phyloP scores from a whole-genome alignment of 169 alveolate species.

The Besnoitia besnoiti region DNA sequence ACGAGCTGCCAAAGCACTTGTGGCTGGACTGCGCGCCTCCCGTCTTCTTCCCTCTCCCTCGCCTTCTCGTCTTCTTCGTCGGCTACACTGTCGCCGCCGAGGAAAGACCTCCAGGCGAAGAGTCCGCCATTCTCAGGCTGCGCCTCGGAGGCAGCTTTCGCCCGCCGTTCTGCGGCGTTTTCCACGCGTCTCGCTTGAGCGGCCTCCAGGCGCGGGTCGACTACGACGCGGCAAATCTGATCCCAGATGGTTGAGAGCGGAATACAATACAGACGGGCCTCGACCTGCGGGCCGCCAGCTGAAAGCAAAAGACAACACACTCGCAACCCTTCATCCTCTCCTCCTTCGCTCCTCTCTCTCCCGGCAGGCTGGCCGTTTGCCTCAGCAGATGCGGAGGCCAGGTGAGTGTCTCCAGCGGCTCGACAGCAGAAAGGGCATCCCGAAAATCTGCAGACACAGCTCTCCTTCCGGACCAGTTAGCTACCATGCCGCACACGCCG shows the following conservation, averaged over 20 bases:
- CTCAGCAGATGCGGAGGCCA: too few species aligned
- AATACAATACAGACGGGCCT: conserved; percentile 9
- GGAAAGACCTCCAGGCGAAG: background rate
- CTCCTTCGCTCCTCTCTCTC: too few species aligned
- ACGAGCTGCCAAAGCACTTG: conserved; percentile 20
- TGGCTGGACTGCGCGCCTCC: background rate
- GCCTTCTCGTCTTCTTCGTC: conserved; percentile 8
- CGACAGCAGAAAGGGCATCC: too few species aligned
- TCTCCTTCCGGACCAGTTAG: too few species aligned
- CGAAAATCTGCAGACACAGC: too few species aligned
- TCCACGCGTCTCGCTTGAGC: background rate
- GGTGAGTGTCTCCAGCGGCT: too few species aligned
- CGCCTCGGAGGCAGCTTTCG: background rate
- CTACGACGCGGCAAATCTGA: background rate
- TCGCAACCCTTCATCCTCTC: too few species aligned
- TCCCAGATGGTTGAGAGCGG: conserved; percentile 22
- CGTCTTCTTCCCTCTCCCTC: conserved; percentile 1
- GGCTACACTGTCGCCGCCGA: conserved; percentile 1
- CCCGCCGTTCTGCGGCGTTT: background rate
- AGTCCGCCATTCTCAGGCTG: background rate
- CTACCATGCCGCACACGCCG: too few species aligned
- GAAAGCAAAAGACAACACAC: too few species aligned
- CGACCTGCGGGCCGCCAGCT: conserved; percentile 34
- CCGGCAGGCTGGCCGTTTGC: too few species aligned
- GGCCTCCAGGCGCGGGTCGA: background rate